Evolutionary conservation across 169 alveolate species (phyloP).

Genomic region (Cryptosporidium sp.): DNA sequence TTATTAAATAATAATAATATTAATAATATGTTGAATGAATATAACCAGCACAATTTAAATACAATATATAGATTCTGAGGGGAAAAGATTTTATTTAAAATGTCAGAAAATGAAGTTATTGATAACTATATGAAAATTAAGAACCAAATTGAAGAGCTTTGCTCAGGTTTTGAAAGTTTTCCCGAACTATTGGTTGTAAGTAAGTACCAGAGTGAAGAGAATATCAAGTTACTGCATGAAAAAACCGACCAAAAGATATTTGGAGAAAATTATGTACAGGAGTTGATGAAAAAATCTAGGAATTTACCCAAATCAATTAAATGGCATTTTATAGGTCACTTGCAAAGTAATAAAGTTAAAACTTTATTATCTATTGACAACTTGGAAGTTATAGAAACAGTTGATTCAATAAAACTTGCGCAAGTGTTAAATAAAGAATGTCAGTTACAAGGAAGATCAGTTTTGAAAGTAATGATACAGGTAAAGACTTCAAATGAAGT

Average conservation of each 20-base stretch:
- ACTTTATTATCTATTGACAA: conserved; percentile 85
- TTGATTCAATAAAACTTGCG: conserved; percentile 91
- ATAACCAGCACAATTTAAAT: background rate
- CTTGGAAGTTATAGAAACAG: conserved; percentile 88
- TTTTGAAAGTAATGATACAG: conserved; percentile 86
- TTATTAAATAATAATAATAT: background rate
- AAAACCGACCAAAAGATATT: conserved; percentile 88
- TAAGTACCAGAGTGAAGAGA: conserved; percentile 43
- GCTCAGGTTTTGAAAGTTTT: conserved; percentile 3
- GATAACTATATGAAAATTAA: conserved; percentile 21
- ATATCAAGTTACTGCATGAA: conserved; percentile 41
- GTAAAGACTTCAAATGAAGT: conserved; percentile 90
- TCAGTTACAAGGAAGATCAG: conserved; percentile 70
- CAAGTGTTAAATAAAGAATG: conserved; percentile 84
- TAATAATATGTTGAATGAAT: no score
- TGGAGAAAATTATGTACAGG: conserved; percentile 94
- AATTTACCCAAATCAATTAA: conserved; percentile 88
- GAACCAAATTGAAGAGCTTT: background rate
- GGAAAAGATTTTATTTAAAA: background rate
- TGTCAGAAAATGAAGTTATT: conserved; percentile 23
- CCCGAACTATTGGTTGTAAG: conserved; percentile 65
- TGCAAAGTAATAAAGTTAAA: conserved; percentile 92
- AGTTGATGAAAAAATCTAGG: conserved; percentile 88
- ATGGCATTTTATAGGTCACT: conserved; percentile 96
- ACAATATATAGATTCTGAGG: conserved; percentile 14